phyloP scores from a whole-genome alignment of 2,329 filamentous ascomycete species.

The Trichoderma breve region DNA sequence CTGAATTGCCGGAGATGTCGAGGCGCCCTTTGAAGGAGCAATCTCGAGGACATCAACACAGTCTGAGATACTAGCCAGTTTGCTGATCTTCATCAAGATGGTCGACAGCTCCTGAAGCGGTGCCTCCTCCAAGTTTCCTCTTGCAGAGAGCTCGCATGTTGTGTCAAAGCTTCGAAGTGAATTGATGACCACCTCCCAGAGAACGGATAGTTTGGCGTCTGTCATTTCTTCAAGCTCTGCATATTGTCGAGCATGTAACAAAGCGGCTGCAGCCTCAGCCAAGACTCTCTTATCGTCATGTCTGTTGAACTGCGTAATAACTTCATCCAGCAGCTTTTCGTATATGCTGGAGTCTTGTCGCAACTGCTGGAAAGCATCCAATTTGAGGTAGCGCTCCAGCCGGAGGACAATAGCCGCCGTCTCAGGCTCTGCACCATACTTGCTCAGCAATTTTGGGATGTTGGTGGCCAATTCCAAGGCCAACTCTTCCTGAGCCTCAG shows the following conservation, averaged over 20 bases:
- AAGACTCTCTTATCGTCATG: conserved; percentile 85
- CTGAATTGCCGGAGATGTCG: conserved; percentile 56
- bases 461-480: conserved; percentile 73
- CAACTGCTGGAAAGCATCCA: conserved; percentile 84
- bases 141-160: conserved; percentile 67
- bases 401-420: conserved; percentile 83
- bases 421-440: conserved; percentile 85
- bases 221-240: conserved; percentile 86
- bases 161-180: conserved; percentile 69
- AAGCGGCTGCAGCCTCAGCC: conserved; percentile 75
- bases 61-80: conserved; percentile 76
- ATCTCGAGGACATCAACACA: conserved; percentile 73
- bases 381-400: conserved; percentile 80
- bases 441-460: conserved; percentile 84
- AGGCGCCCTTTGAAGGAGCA: conserved; percentile 47
- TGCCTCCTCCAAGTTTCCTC: conserved; percentile 65
- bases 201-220: conserved; percentile 71
- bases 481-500: conserved; percentile 73
- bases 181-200: conserved; percentile 84
- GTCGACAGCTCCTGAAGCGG: conserved; percentile 70
- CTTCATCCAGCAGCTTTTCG: conserved; percentile 78
- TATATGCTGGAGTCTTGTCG: conserved; percentile 83
- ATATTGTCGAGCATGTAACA: conserved; percentile 81
- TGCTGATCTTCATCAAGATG: conserved; percentile 74
- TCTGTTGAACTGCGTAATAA: conserved; percentile 90